Conservation (phyloP, 2,329 filamentous ascomycete species). For the Fusarium siculi region DNA sequence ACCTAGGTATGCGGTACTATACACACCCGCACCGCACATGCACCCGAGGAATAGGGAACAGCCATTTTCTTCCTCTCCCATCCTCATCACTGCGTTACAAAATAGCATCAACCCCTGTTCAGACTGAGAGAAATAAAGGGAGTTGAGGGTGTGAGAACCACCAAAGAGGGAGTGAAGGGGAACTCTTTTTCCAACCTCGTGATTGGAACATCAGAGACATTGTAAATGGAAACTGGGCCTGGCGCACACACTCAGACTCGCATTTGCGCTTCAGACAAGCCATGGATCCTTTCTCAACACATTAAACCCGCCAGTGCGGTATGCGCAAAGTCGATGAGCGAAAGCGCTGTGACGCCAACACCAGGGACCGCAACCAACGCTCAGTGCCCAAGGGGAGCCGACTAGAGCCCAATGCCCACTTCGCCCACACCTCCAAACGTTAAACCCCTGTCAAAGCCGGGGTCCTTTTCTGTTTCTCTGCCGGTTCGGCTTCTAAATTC, state of each 20-base stretch:
- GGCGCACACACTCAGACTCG: constrained; percentile 42
- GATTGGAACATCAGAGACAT: constrained; percentile 39
- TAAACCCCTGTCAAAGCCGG: constrained; percentile 37
- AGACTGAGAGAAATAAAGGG: constrained; percentile 30
- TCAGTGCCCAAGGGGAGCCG: constrained; percentile 39
- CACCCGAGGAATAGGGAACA: constrained; percentile 23
- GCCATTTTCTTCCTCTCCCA: constrained; percentile 25
- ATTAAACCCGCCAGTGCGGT: constrained; percentile 39
- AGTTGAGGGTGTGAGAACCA: constrained; percentile 24
- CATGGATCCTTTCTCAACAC: constrained; percentile 20
- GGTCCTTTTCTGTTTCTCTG: constrained; percentile 29
- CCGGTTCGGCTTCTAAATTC: constrained; percentile 25
- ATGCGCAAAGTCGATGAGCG: constrained; percentile 40
- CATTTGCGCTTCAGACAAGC: constrained; percentile 32
- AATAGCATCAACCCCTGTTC: constrained; percentile 32
- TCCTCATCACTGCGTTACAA: constrained; percentile 18
- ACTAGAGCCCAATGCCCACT: constrained; percentile 44
- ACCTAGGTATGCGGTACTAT: neutral
- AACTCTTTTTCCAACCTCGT: constrained; percentile 13
- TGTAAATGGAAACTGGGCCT: constrained; percentile 42
- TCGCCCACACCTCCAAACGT: constrained; percentile 40
- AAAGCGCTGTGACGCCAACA: constrained; percentile 42
- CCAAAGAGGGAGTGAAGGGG: constrained; percentile 26
- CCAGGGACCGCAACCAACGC: constrained; percentile 32
- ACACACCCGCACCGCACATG: constrained; percentile 4